Conservation (phyloP, 164 flowering plant genomes). For the Stephania yunnanensis region DNA sequence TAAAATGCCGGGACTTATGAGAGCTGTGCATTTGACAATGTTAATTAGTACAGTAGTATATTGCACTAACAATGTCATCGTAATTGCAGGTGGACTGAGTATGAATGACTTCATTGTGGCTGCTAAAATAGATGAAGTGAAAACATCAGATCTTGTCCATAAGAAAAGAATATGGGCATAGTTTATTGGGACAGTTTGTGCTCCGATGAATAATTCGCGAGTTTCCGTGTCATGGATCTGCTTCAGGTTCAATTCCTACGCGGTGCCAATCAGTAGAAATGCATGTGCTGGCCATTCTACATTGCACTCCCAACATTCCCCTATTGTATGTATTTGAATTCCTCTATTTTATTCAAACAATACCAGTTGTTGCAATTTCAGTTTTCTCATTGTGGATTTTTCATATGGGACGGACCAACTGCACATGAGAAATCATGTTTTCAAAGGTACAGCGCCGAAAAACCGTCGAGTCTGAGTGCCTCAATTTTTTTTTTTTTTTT, state of each 20-base stretch:
- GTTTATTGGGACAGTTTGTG: neutral
- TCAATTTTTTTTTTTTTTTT: too few species aligned
- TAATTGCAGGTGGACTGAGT: slow-evolving; percentile 77
- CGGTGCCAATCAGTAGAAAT: neutral
- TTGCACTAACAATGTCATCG: neutral
- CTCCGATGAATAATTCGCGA: neutral
- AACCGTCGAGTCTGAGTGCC: too few species aligned
- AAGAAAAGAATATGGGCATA: slow-evolving; percentile 83
- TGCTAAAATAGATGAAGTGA: slow-evolving; percentile 74
- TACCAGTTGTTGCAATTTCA: too few species aligned
- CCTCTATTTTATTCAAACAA: neutral
- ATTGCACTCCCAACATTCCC: neutral
- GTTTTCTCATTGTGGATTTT: too few species aligned
- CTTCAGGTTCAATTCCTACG: neutral
- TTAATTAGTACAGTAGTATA: too few species aligned
- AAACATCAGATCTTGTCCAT: slow-evolving; percentile 79
- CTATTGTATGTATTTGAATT: neutral
- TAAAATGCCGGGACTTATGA: too few species aligned
- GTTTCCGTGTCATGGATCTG: neutral
- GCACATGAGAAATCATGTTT: too few species aligned
- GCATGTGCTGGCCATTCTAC: neutral
- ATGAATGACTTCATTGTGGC: slow-evolving; percentile 92
- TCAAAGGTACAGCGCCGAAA: too few species aligned
- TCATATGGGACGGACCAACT: too few species aligned
- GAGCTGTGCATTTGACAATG: too few species aligned